Conservation (phyloP, 129 eudicot genomes). For the Gnaphalium uliginosum region DNA sequence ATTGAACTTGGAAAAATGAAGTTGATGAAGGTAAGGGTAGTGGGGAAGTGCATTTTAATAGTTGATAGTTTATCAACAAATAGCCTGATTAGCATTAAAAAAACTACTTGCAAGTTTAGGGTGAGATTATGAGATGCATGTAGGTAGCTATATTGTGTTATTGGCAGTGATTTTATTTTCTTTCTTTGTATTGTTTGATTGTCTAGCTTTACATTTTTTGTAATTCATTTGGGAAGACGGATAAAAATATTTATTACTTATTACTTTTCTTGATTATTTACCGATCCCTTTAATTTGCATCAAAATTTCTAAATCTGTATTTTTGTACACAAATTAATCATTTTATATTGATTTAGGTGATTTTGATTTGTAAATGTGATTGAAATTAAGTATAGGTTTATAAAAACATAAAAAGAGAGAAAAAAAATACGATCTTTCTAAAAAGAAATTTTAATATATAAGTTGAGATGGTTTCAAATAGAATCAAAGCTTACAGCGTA, state of each 20-base stretch:
- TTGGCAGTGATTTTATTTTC: slow-evolving; percentile 6
- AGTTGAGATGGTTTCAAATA: no score
- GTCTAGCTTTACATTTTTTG: not conserved
- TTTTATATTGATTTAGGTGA: no score
- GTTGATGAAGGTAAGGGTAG: slow-evolving; percentile 63
- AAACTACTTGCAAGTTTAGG: slow-evolving; percentile 71
- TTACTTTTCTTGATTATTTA: not conserved
- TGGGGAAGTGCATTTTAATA: slow-evolving; percentile 63
- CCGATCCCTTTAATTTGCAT: not conserved
- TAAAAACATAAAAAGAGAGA: no score
- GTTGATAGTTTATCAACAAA: slow-evolving; percentile 77
- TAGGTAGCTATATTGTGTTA: not conserved
- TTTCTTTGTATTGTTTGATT: not conserved
- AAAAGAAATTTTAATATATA: no score
- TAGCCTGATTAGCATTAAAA: slow-evolving; percentile 63
- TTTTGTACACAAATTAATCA: not conserved
- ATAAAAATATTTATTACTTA: not conserved
- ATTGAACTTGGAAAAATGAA: slow-evolving; percentile 66
- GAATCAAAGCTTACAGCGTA: no score
- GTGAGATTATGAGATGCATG: slow-evolving; percentile 48
- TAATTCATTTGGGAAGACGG: not conserved
- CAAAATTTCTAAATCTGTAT: not conserved
- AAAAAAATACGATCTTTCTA: no score
- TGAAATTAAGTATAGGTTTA: no score
- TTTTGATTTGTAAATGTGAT: no score